Percentiles rank a stretch among this genome's conserved stretches.
phyloP scores from a whole-genome alignment of 2,329 filamentous ascomycete genomes.

The Aspergillus caelatus region DNA sequence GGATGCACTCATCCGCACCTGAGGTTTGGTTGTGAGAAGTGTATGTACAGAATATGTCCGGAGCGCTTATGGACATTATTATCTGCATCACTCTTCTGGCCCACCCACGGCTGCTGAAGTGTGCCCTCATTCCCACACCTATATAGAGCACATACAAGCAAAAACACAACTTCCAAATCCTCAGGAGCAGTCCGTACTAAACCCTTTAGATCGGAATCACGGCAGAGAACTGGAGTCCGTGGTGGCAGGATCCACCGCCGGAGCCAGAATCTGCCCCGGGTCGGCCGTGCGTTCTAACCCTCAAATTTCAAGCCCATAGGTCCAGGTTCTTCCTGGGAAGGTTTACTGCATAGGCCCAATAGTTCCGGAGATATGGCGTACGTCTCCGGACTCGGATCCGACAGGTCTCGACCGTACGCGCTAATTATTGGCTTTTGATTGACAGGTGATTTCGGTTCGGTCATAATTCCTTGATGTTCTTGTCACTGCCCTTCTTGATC shows the following conservation, averaged over 20 bases:
- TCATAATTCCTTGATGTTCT: slow-evolving; percentile 1
- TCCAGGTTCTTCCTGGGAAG: background rate
- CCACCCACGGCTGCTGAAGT: background rate
- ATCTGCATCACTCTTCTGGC: background rate
- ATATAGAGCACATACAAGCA: background rate
- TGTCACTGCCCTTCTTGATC: slow-evolving; percentile 1
- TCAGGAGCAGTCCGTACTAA: background rate
- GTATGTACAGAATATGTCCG: background rate
- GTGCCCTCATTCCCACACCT: background rate
- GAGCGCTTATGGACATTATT: background rate
- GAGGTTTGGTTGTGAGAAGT: background rate
- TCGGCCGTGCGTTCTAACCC: background rate
- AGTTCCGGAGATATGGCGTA: background rate
- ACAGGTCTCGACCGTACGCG: background rate
- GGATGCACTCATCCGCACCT: background rate
- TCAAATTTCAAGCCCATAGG: background rate
- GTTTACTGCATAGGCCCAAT: background rate
- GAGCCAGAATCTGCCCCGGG: slow-evolving; percentile 15
- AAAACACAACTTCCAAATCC: background rate
- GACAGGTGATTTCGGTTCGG: background rate
- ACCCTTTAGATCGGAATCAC: slow-evolving; percentile 12
- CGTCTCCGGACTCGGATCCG: slow-evolving; percentile 8
- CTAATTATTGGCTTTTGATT: background rate
- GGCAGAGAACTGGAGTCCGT: slow-evolving; percentile 13
- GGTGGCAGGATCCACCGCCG: slow-evolving; percentile 10